Percentiles rank a stretch among this genome's conserved stretches.
Evolutionary conservation across 495 filamentous ascomycete species (phyloP).

Genomic region (Penicillium cinerascens): DNA sequence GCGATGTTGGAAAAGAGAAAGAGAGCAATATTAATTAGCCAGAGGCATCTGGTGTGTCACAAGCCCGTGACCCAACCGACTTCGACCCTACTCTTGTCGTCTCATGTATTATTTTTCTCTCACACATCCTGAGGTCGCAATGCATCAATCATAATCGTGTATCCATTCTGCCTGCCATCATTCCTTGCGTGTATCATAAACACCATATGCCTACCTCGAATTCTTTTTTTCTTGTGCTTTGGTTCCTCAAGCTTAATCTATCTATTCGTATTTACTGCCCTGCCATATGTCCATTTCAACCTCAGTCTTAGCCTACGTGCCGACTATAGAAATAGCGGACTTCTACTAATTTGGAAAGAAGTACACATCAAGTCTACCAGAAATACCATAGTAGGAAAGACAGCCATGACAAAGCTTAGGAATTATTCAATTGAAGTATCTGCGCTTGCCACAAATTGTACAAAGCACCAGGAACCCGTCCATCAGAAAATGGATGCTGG

Average conservation of each 20-base stretch:
- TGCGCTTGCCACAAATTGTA: background rate
- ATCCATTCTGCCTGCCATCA: background rate
- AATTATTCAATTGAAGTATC: background rate
- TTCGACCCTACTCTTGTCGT: background rate
- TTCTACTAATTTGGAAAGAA: no score
- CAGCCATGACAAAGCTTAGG: background rate
- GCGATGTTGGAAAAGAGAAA: background rate
- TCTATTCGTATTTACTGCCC: background rate
- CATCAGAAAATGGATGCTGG: background rate
- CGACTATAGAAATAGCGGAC: no score
- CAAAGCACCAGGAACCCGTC: background rate
- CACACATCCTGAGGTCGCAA: background rate
- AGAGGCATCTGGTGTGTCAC: background rate
- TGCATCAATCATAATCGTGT: background rate
- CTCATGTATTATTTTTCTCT: background rate
- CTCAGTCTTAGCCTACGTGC: no score
- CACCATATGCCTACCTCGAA: slow-evolving; percentile 2
- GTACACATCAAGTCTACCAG: background rate
- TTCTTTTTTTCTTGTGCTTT: slow-evolving; percentile 9
- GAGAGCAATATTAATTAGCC: background rate
- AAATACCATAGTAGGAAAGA: background rate
- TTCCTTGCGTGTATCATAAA: slow-evolving; percentile 11
- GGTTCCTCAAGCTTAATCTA: background rate
- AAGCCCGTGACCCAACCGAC: background rate
- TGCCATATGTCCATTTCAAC: no score